These are phyloP conservation scores for Coffea canephora DNA, from an alignment of 257 asterid genomes.

Conservation along the genomic window DNA sequence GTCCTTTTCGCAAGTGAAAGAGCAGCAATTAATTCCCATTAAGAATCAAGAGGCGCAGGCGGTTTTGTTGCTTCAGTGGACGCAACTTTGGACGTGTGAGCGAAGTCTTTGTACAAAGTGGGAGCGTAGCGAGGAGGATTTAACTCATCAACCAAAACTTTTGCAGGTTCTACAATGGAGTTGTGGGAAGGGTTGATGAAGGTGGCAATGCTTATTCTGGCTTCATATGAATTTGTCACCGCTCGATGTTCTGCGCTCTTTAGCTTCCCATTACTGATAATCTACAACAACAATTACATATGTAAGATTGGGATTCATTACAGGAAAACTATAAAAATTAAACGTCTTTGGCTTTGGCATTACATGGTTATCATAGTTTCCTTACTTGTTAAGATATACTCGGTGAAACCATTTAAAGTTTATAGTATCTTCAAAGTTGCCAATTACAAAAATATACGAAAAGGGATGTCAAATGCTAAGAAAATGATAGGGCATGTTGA, in stretches of 20 bases:
- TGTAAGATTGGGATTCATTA: not conserved
- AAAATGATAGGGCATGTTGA: no score
- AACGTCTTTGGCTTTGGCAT: no score
- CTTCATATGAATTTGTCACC: slow-evolving; percentile 42
- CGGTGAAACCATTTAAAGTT: no score
- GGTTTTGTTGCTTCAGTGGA: slow-evolving; percentile 30
- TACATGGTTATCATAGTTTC: no score
- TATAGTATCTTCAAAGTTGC: no score
- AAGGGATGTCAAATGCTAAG: no score
- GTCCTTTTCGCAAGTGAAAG: not conserved
- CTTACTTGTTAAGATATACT: no score
- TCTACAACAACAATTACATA: slow-evolving; percentile 21
- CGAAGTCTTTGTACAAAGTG: slow-evolving; percentile 35
- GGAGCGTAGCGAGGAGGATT: slow-evolving; percentile 50
- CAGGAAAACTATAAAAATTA: no score
- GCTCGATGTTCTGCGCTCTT: slow-evolving; percentile 59
- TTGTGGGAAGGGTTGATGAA: slow-evolving; percentile 55
- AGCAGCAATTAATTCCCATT: not conserved
- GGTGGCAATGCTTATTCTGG: slow-evolving; percentile 53
- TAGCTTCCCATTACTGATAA: slow-evolving; percentile 58
- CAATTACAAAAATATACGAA: no score
- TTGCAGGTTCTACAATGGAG: slow-evolving; percentile 46
- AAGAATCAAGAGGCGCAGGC: not conserved
- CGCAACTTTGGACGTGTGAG: slow-evolving; percentile 37
- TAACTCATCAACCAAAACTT: slow-evolving; percentile 33